Conservation (phyloP, 2,329 filamentous ascomycete species). For the Camillea tinctor region DNA sequence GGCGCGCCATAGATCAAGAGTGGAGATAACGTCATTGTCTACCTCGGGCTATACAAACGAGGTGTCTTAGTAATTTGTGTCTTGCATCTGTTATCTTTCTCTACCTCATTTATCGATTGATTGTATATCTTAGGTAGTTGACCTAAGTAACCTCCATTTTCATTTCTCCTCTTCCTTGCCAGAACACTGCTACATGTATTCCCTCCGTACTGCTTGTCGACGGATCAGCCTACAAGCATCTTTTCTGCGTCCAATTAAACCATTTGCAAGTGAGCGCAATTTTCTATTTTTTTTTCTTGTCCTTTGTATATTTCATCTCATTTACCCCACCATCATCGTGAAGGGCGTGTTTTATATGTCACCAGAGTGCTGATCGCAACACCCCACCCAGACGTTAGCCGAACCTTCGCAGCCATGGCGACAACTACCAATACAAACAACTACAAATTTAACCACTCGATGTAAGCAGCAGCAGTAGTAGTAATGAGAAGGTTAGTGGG, state of each 20-base stretch:
- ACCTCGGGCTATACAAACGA: too few relatives aligned
- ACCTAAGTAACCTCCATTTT: neutral
- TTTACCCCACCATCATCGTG: neutral
- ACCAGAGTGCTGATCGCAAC: neutral
- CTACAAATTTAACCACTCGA: slow-evolving; percentile 88
- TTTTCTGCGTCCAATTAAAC: slow-evolving; percentile 23
- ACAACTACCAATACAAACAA: slow-evolving; percentile 69
- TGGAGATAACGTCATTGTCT: too few relatives aligned
- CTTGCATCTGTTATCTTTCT: too few relatives aligned
- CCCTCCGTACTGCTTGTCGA: slow-evolving; percentile 26
- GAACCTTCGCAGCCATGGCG: slow-evolving; percentile 53
- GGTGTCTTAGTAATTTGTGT: too few relatives aligned
- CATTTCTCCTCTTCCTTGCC: neutral
- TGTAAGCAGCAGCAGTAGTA: slow-evolving; percentile 50
- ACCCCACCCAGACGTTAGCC: slow-evolving; percentile 11
- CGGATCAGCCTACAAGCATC: slow-evolving; percentile 29
- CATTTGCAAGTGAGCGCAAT: slow-evolving; percentile 12
- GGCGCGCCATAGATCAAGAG: too few relatives aligned
- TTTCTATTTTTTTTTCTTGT: too few relatives aligned
- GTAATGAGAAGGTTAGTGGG: neutral
- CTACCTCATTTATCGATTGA: too few relatives aligned
- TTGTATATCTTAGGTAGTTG: slow-evolving; percentile 1
- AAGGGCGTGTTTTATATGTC: too few relatives aligned
- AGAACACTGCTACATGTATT: slow-evolving; percentile 26
- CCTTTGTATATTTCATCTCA: neutral